Percentiles rank a stretch among this genome's conserved stretches.
Conservation (phyloP, 2,329 filamentous ascomycete genomes). For the Pseudocercospora ulei region DNA sequence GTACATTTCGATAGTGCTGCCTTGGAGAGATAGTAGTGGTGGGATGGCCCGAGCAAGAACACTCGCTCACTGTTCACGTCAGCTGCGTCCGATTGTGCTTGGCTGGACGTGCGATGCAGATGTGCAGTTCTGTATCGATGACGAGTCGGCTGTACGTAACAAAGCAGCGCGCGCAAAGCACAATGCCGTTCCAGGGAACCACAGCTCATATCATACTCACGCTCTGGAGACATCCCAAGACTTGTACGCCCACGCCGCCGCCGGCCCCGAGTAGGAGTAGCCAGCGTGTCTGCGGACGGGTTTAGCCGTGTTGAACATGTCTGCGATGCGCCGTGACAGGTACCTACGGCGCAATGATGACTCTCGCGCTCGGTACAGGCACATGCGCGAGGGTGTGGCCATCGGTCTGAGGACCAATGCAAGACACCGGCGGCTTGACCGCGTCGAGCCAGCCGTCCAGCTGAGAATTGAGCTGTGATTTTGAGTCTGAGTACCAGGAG, state of each 20-base stretch:
- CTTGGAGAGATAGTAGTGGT: constrained; percentile 69
- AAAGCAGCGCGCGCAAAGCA: neutral
- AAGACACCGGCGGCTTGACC: constrained; percentile 58
- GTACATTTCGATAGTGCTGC: constrained; percentile 66
- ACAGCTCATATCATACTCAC: constrained; percentile 40
- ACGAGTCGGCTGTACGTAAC: no score
- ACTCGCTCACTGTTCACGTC: constrained; percentile 57
- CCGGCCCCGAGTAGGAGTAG: constrained; percentile 81
- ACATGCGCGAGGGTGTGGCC: constrained; percentile 40
- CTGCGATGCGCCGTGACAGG: constrained; percentile 7
- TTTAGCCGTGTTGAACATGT: constrained; percentile 28
- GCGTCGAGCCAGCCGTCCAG: constrained; percentile 64
- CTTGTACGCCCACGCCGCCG: constrained; percentile 92
- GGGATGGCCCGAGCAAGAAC: constrained; percentile 86
- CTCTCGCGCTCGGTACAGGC: constrained; percentile 63
- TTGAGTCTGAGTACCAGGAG: constrained; percentile 69
- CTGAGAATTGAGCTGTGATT: constrained; percentile 52
- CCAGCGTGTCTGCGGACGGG: constrained; percentile 65
- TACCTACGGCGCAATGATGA: constrained; percentile 81
- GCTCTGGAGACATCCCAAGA: constrained; percentile 68
- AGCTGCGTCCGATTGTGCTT: no score
- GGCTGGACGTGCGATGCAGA: no score
- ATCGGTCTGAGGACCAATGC: constrained; percentile 43
- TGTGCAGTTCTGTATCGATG: no score
- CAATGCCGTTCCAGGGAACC: no score